Evolutionary conservation across 306 rosid genomes (phyloP).

Genomic region (Lotus japonicus): DNA sequence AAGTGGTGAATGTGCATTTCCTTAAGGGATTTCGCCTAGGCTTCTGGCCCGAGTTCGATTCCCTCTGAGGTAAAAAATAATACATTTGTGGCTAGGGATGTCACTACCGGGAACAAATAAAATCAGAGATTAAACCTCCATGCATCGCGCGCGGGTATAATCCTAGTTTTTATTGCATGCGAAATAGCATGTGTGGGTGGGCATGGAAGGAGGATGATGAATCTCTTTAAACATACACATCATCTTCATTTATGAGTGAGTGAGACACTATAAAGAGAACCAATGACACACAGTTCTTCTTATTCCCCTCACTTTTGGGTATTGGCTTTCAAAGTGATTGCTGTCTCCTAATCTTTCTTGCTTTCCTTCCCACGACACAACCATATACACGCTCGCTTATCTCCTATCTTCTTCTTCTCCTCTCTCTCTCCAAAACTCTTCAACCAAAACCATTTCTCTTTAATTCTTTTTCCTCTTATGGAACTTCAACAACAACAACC

Average conservation of each 20-base stretch:
- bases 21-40: no score
- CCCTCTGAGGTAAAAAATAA: no score
- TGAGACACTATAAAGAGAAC: constrained; percentile 28
- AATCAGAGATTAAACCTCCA: no score
- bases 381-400: constrained; percentile 17
- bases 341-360: neutral
- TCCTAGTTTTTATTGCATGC: no score
- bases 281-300: constrained; percentile 25
- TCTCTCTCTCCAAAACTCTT: neutral
- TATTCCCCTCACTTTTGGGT: constrained; percentile 29
- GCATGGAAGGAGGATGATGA: neutral
- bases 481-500: constrained; percentile 34
- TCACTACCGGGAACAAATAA: no score
- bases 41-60: no score
- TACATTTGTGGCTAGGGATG: no score
- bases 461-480: constrained; percentile 18
- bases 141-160: no score
- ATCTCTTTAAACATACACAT: neutral
- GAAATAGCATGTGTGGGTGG: neutral
- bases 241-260: neutral
- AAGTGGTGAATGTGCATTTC: no score
- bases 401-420: neutral
- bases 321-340: constrained; percentile 7
- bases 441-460: no score
- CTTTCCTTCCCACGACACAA: neutral